Evolutionary conservation across 202 grass and related monocot species (phyloP).

Genomic region (Dendrocalamus latiflorus): DNA sequence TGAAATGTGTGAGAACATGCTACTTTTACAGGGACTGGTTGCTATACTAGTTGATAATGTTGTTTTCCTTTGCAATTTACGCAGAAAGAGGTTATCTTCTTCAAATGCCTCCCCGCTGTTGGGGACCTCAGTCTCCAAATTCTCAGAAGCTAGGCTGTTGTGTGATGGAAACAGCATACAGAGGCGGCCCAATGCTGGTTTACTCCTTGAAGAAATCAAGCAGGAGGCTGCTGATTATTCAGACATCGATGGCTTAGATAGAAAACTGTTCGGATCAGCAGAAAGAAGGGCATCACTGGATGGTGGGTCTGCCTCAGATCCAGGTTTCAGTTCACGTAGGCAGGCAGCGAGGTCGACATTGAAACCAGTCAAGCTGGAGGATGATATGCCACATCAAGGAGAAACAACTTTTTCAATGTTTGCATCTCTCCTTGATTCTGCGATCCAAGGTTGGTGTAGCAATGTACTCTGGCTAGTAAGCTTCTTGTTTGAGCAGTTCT

Average conservation of each 20-base stretch:
- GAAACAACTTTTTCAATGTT: too few relatives aligned
- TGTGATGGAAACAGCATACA: conserved; percentile 71
- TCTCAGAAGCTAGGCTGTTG: conserved; percentile 53
- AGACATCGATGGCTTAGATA: conserved; percentile 44
- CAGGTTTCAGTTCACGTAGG: too few relatives aligned
- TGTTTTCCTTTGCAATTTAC: conserved; percentile 21
- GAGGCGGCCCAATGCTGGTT: conserved; percentile 62
- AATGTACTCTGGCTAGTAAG: too few relatives aligned
- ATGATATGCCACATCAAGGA: too few relatives aligned
- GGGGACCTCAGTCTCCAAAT: conserved; percentile 57
- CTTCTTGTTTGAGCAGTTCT: too few relatives aligned
- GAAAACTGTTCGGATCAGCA: too few relatives aligned
- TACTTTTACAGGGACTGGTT: neutral
- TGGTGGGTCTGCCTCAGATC: too few relatives aligned
- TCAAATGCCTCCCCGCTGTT: conserved; percentile 61
- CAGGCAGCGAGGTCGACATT: too few relatives aligned
- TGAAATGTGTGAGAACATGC: neutral
- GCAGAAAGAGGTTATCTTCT: conserved; percentile 69
- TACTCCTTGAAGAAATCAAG: conserved; percentile 93
- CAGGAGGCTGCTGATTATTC: conserved; percentile 64
- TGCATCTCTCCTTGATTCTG: too few relatives aligned
- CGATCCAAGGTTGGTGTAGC: too few relatives aligned
- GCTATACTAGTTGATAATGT: neutral
- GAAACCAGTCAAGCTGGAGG: too few relatives aligned
- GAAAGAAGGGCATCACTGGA: too few relatives aligned